A percentile compares a stretch with the other conserved stretches of the same genome.
These are phyloP conservation scores for Eragrostis tef DNA, from an alignment of 202 grass and related monocot species.

Conservation along the genomic window DNA sequence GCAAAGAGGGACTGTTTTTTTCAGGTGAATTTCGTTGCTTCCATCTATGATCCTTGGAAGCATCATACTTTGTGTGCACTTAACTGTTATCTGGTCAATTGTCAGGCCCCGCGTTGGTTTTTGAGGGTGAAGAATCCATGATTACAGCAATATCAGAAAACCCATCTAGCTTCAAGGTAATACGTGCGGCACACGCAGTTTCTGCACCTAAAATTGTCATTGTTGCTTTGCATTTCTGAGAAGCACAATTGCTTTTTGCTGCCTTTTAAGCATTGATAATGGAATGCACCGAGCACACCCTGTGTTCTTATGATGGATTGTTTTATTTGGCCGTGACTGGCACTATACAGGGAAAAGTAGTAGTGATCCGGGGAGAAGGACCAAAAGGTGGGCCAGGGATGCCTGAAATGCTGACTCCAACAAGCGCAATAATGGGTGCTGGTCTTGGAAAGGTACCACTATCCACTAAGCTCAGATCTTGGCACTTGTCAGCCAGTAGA, in stretches of 20 bases:
- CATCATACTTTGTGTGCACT: slow-evolving; percentile 10
- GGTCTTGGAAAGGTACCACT: slow-evolving; percentile 85
- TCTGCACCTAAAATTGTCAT: background rate
- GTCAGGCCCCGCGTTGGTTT: slow-evolving; percentile 86
- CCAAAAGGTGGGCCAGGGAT: slow-evolving; percentile 96
- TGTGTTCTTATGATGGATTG: slow-evolving; percentile 40
- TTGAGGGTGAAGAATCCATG: slow-evolving; percentile 96
- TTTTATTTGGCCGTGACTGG: slow-evolving; percentile 10
- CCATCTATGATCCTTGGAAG: slow-evolving; percentile 33
- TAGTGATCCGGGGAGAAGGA: slow-evolving; percentile 93
- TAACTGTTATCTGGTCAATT: slow-evolving; percentile 46
- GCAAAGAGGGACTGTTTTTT: slow-evolving; percentile 98
- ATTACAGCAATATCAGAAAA: slow-evolving; percentile 88
- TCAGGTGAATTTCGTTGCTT: slow-evolving; percentile 63
- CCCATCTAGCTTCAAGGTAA: slow-evolving; percentile 82
- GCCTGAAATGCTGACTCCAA: slow-evolving; percentile 99
- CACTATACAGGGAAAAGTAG: slow-evolving; percentile 69
- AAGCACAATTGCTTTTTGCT: background rate
- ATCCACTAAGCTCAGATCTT: slow-evolving; percentile 2
- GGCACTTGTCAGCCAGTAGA: background rate
- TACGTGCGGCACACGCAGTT: background rate
- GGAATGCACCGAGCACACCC: background rate
- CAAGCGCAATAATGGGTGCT: slow-evolving; percentile 97
- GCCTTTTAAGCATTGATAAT: background rate
- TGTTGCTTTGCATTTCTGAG: background rate